These are phyloP conservation scores for Oryza punctata DNA, from an alignment of 176 grass and related monocot species.

Conservation along the genomic window DNA sequence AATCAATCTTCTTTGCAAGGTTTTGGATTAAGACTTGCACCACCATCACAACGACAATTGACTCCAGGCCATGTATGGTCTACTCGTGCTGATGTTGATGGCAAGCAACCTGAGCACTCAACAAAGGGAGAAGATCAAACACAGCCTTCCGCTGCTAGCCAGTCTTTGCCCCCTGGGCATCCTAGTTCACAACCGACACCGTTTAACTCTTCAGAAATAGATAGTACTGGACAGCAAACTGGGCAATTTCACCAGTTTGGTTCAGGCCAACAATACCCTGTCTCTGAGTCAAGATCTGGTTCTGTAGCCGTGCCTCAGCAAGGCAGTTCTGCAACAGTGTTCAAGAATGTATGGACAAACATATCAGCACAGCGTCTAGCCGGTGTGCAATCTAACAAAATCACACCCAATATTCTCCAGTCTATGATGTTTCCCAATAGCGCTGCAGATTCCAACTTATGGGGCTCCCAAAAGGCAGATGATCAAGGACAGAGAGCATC, in stretches of 20 bases:
- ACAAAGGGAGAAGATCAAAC: slow-evolving; percentile 44
- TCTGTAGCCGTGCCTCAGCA: slow-evolving; percentile 57
- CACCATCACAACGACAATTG: slow-evolving; percentile 67
- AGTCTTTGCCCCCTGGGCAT: slow-evolving; percentile 42
- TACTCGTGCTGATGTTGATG: slow-evolving; percentile 53
- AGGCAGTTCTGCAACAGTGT: slow-evolving; percentile 65
- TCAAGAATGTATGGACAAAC: slow-evolving; percentile 96
- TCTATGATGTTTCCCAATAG: slow-evolving; percentile 80
- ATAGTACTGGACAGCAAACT: slow-evolving; percentile 44
- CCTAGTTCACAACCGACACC: slow-evolving; percentile 47
- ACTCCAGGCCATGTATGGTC: slow-evolving; percentile 51
- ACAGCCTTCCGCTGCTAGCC: slow-evolving; percentile 47
- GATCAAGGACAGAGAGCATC: slow-evolving; percentile 63
- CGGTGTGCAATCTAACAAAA: slow-evolving; percentile 63
- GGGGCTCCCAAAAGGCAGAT: slow-evolving; percentile 56
- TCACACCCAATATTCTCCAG: slow-evolving; percentile 78
- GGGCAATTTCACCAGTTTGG: slow-evolving; percentile 48
- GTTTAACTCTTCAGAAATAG: slow-evolving; percentile 49
- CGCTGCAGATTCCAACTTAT: slow-evolving; percentile 52
- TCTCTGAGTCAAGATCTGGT: slow-evolving; percentile 46
- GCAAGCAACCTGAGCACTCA: slow-evolving; percentile 53
- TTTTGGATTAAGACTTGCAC: slow-evolving; percentile 77
- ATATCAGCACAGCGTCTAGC: slow-evolving; percentile 71
- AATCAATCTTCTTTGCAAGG: slow-evolving; percentile 66
- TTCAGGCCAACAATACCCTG: slow-evolving; percentile 58